Conservation (phyloP, 2,329 filamentous ascomycete species). For the Botryosphaeria agaves region DNA sequence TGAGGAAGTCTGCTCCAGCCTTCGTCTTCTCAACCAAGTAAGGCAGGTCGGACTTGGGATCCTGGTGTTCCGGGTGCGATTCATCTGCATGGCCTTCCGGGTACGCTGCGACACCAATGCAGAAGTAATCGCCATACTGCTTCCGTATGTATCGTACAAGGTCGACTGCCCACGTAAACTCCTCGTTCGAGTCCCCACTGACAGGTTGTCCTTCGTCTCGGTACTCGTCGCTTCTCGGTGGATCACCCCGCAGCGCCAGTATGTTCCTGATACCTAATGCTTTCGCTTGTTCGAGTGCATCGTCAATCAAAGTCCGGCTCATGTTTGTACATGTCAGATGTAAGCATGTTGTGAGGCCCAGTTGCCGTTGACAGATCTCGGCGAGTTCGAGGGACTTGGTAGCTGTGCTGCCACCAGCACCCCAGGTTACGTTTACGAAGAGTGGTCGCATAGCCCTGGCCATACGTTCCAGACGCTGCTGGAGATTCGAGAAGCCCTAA, state of each 20-base stretch:
- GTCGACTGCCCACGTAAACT: constrained; percentile 80
- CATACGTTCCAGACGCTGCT: constrained; percentile 89
- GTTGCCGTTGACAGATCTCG: constrained; percentile 82
- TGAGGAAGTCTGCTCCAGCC: constrained; percentile 91
- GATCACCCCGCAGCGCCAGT: constrained; percentile 77
- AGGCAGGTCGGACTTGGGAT: constrained; percentile 52
- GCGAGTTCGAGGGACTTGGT: constrained; percentile 85
- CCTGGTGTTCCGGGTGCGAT: constrained; percentile 65
- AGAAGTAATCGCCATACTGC: constrained; percentile 86
- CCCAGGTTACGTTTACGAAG: constrained; percentile 97
- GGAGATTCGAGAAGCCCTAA: constrained; percentile 81
- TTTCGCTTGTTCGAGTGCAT: constrained; percentile 80
- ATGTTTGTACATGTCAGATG: constrained; percentile 98
- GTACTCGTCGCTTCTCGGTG: constrained; percentile 80
- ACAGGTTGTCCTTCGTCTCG: constrained; percentile 37
- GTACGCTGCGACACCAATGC: constrained; percentile 84
- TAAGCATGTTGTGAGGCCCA: constrained; percentile 84
- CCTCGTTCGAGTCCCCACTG: constrained; percentile 46
- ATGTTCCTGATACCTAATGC: constrained; percentile 86
- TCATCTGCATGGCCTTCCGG: constrained; percentile 92
- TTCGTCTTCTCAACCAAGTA: constrained; percentile 79
- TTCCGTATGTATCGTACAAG: constrained; percentile 77
- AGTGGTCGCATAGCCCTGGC: constrained; percentile 75
- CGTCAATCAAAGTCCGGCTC: constrained; percentile 71
- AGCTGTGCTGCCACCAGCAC: constrained; percentile 82